Percentiles rank a stretch among this genome's conserved stretches.
These are phyloP conservation scores for Penicillium daleae DNA, from an alignment of 495 filamentous ascomycete genomes.

Conservation along the genomic window DNA sequence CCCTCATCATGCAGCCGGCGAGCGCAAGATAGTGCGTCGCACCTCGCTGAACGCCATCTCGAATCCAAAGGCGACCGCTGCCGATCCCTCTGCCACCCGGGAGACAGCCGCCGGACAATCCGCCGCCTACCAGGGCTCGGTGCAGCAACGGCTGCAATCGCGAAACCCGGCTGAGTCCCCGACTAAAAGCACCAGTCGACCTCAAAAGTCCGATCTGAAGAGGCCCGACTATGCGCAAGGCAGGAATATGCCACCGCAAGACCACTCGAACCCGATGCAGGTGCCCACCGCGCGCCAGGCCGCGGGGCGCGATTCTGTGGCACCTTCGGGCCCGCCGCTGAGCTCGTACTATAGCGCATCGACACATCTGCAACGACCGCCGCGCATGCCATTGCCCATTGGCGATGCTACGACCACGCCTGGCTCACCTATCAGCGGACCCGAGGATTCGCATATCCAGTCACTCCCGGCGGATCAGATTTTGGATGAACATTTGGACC, in stretches of 20 bases:
- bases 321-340: conserved; percentile 49
- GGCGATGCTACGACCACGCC: conserved; percentile 85
- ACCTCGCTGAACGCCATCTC: conserved; percentile 46
- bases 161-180: conserved; percentile 39
- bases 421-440: conserved; percentile 77
- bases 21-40: conserved; percentile 46
- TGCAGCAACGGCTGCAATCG: conserved; percentile 46
- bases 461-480: conserved; percentile 54
- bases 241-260: conserved; percentile 31
- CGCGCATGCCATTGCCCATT: conserved; percentile 87
- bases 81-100: conserved; percentile 47
- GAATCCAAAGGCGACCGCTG: conserved; percentile 42
- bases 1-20: conserved; percentile 30
- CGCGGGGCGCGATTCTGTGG: conserved; percentile 40
- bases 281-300: conserved; percentile 48
- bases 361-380: conserved; percentile 70
- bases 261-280: conserved; percentile 53
- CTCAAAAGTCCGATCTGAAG: conserved; percentile 29
- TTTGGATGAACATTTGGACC: conserved; percentile 48
- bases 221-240: conserved; percentile 29
- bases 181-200: conserved; percentile 24
- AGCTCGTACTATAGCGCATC: conserved; percentile 56
- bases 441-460: conserved; percentile 55
- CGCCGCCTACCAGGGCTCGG: conserved; percentile 38
- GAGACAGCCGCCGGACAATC: conserved; percentile 48